Evolutionary conservation across 352 stramenopile species (phyloP).

Genomic region (Phytophthora foliorum): DNA sequence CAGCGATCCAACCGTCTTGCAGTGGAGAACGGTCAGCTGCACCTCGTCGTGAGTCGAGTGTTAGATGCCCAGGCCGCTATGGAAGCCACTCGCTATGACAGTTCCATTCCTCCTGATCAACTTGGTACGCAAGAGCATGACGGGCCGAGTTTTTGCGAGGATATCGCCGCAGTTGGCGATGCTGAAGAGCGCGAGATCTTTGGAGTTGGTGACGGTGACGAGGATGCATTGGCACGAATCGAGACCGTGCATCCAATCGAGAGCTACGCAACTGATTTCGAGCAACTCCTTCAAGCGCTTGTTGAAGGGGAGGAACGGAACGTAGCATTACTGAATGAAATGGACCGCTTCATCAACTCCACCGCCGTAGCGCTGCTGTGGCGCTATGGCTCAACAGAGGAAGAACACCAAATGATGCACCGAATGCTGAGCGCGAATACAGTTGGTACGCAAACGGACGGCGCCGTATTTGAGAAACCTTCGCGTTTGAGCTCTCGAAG

Average conservation of each 20-base stretch:
- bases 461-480: conserved; percentile 17
- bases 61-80: conserved; percentile 40
- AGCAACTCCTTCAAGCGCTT: conserved; percentile 62
- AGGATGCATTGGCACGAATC: conserved; percentile 40
- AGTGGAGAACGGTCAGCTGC: conserved; percentile 65
- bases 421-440: conserved; percentile 60
- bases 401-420: conserved; percentile 61
- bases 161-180: conserved; percentile 41
- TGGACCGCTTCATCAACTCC: conserved; percentile 81
- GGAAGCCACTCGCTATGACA: conserved; percentile 37
- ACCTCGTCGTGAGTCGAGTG: conserved; percentile 48
- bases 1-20: conserved; percentile 58
- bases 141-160: conserved; percentile 37
- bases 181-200: conserved; percentile 64
- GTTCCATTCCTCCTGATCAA: conserved; percentile 23
- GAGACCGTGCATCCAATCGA: conserved; percentile 62
- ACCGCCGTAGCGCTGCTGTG: conserved; percentile 71
- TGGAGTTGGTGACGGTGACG: conserved; percentile 46
- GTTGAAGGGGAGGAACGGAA: conserved; percentile 51
- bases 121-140: conserved; percentile 9
- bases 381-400: conserved; percentile 66
- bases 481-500: conserved; percentile 20
- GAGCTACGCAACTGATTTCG: conserved; percentile 64
- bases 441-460: conserved; percentile 50
- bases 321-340: conserved; percentile 54